phyloP scores from a whole-genome alignment of 495 filamentous ascomycete genomes.

The Parathielavia appendiculata region DNA sequence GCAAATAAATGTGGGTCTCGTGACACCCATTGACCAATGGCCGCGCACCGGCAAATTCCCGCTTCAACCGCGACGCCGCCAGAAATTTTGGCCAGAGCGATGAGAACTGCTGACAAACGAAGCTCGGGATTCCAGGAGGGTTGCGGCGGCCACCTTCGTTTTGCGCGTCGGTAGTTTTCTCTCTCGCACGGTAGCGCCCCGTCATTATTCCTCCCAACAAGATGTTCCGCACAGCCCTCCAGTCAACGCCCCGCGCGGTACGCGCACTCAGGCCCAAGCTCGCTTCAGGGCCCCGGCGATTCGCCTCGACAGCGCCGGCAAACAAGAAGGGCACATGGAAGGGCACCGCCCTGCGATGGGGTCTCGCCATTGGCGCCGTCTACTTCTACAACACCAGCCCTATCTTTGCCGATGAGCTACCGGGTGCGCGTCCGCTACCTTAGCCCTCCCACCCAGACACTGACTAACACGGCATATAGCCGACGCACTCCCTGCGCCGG shows the following conservation, averaged over 20 bases:
- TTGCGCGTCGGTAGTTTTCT: slow-evolving; percentile 11
- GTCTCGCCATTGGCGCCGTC: slow-evolving; percentile 66
- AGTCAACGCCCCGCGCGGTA: slow-evolving; percentile 50
- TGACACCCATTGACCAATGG: slow-evolving; percentile 18
- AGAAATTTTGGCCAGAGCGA: slow-evolving; percentile 27
- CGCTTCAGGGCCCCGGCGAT: slow-evolving; percentile 47
- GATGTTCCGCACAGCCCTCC: slow-evolving; percentile 60
- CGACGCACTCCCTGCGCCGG: slow-evolving; percentile 32
- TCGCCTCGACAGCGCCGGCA: slow-evolving; percentile 65
- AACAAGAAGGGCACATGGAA: slow-evolving; percentile 76
- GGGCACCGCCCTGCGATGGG: slow-evolving; percentile 65
- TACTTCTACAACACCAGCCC: slow-evolving; percentile 92
- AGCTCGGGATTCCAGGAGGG: not conserved
- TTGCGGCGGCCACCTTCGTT: slow-evolving; percentile 22
- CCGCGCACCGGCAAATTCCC: slow-evolving; percentile 6
- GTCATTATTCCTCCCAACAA: slow-evolving; percentile 20
- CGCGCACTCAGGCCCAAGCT: slow-evolving; percentile 35
- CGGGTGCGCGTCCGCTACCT: slow-evolving; percentile 49
- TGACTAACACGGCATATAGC: slow-evolving; percentile 18
- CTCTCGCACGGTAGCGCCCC: slow-evolving; percentile 8
- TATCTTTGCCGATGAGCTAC: slow-evolving; percentile 77
- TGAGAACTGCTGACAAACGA: slow-evolving; percentile 27
- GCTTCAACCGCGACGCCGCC: slow-evolving; percentile 16
- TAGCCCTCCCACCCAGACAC: not conserved
- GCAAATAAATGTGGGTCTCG: not conserved